Percentiles rank a stretch among this genome's conserved stretches.
Evolutionary conservation across 495 filamentous ascomycete genomes (phyloP).

Genomic region (Massariosphaeria phaeospora): DNA sequence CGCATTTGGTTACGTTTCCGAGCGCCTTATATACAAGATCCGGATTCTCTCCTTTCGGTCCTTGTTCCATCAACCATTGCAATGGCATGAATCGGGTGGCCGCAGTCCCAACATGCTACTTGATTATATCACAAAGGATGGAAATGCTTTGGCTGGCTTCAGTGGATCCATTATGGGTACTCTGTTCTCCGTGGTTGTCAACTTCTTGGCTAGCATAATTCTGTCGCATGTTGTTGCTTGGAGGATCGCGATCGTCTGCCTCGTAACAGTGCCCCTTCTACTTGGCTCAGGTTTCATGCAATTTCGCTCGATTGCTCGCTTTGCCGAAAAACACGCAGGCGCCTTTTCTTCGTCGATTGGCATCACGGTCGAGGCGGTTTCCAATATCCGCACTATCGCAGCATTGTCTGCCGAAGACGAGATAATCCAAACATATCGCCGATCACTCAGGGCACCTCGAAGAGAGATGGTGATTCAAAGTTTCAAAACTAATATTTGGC

Average conservation of each 20-base stretch:
- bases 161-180: constrained; percentile 81
- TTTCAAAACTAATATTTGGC: constrained; percentile 49
- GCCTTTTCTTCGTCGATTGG: constrained; percentile 72
- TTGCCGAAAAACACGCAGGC: constrained; percentile 62
- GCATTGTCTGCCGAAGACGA: constrained; percentile 77
- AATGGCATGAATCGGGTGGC: constrained; percentile 85
- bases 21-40: constrained; percentile 73
- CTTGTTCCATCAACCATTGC: constrained; percentile 85
- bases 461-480: constrained; percentile 49
- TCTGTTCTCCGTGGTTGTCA: constrained; percentile 69
- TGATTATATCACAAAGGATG: constrained; percentile 76
- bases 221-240: constrained; percentile 70
- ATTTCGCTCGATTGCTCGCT: constrained; percentile 72
- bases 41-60: constrained; percentile 72
- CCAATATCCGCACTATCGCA: constrained; percentile 85
- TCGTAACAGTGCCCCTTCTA: constrained; percentile 69
- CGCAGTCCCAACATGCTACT: constrained; percentile 71
- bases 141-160: constrained; percentile 74
- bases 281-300: constrained; percentile 79
- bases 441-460: constrained; percentile 44
- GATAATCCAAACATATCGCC: constrained; percentile 63
- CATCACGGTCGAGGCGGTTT: constrained; percentile 85
- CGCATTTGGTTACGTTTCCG: constrained; percentile 77
- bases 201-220: constrained; percentile 62
- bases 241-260: constrained; percentile 84